Evolutionary conservation across 192 early-diverging fungal genomes (phyloP), one percentile per base, ranked within the genome.

Genomic region (Geosiphon pyriformis): DNA sequence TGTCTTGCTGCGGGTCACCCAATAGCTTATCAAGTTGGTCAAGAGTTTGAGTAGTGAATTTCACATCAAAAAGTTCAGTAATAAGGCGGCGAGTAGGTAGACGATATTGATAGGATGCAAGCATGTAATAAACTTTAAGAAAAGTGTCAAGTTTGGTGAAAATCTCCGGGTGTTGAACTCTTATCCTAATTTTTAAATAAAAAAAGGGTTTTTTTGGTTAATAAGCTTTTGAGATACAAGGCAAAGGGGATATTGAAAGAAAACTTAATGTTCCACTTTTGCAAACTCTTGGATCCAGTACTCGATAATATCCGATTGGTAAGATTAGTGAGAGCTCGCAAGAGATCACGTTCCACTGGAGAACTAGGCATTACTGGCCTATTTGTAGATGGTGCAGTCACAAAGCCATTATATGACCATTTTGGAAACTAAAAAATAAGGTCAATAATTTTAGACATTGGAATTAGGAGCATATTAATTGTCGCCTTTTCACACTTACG

Each of bases 271-370:
- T n/a, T 60, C 27, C 79, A 88, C 84, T 77, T 85, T 47, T 83
- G 78, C 6, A 94, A 64, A 25, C 79, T 78, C 54, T 85, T 88
- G 25, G 88, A 89, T 2, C 90, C 89, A n/a, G 82, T 85, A 59
- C 84, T 88, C 6, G 89, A 85, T 29, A 93, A 71, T 68, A 94
- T 91, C 65, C 92, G 87, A 61, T 94, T 94, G 49, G 85, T 85
- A 59, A 94, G 76, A 69, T 90, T 90, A 46, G 89, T 88, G 49
- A 92, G 82, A 23, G 76, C 76, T 68, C 80, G 82, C 27, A 94
- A 61, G 54, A 94, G 84, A 58, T 88, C 88, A 59, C 77, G 70
- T 68, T 84, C 84, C 12, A 79, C 70, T 7, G 25, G 31, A 37
- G 63, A 67, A 1, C 68, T 31, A 15, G 65, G 53, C 72, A n/a